A percentile compares a stretch with the other conserved stretches of the same genome.
phyloP scores from a whole-genome alignment of 331 rosid genomes.

The Cydonia oblonga region DNA sequence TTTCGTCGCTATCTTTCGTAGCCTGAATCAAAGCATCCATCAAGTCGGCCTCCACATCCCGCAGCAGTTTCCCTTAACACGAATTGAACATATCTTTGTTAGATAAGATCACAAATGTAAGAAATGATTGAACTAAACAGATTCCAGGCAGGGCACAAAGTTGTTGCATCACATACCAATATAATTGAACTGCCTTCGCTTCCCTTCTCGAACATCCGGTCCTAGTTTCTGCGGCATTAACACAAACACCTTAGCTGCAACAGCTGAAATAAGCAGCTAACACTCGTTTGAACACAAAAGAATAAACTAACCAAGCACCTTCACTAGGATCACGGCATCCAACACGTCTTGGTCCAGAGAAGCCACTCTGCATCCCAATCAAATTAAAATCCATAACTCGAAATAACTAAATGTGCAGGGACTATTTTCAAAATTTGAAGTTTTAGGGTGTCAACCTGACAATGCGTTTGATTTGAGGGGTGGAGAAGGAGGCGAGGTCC shows the following conservation, averaged over 20 bases:
- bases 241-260: slow-evolving; percentile 58
- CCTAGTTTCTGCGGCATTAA: slow-evolving; percentile 59
- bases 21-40: slow-evolving; percentile 69
- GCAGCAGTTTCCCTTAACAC: slow-evolving; percentile 61
- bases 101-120: background rate
- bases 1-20: slow-evolving; percentile 53
- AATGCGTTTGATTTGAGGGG: slow-evolving; percentile 69
- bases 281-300: background rate
- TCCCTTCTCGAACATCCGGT: slow-evolving; percentile 86
- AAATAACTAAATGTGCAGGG: background rate
- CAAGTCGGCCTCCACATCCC: slow-evolving; percentile 63
- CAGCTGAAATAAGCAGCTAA: background rate
- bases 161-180: slow-evolving; percentile 37
- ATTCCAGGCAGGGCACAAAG: background rate
- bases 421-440: background rate
- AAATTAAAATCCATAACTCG: background rate
- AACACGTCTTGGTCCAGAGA: slow-evolving; percentile 49
- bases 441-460: slow-evolving; percentile 31
- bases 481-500: slow-evolving; percentile 70
- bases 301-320: slow-evolving; percentile 43
- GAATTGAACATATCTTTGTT: background rate
- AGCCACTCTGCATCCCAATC: slow-evolving; percentile 34
- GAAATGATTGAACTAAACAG: background rate
- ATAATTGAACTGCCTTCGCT: slow-evolving; percentile 82
- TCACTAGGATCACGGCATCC: slow-evolving; percentile 59